phyloP scores from a whole-genome alignment of 1,139 yeast genomes.

The Debaryomyces udenii region DNA sequence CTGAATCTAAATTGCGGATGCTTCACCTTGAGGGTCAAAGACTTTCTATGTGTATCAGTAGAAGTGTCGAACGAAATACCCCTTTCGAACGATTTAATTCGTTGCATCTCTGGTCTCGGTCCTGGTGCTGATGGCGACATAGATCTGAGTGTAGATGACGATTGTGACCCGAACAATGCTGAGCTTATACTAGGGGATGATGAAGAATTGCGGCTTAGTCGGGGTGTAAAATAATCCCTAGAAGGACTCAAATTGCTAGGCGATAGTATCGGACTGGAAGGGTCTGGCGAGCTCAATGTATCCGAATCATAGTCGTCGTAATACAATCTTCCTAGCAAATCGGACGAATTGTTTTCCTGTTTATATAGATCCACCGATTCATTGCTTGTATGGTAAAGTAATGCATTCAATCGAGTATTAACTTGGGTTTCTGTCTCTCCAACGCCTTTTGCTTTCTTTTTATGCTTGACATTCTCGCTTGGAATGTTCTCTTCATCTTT shows the following conservation, averaged over 20 bases:
- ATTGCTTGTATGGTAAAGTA: slow-evolving; percentile 42
- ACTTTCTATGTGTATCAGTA: slow-evolving; percentile 40
- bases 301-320: slow-evolving; percentile 50
- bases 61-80: slow-evolving; percentile 60
- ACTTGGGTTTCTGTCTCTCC: slow-evolving; percentile 38
- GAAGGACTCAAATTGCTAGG: slow-evolving; percentile 13
- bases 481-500: slow-evolving; percentile 5
- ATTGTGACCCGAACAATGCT: slow-evolving; percentile 10
- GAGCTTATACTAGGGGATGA: slow-evolving; percentile 11
- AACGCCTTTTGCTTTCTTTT: slow-evolving; percentile 19
- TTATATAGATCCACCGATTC: slow-evolving; percentile 47
- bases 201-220: slow-evolving; percentile 6
- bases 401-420: slow-evolving; percentile 45
- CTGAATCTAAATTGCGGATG: slow-evolving; percentile 58
- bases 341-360: slow-evolving; percentile 43
- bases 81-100: slow-evolving; percentile 25
- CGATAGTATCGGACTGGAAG: slow-evolving; percentile 21
- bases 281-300: slow-evolving; percentile 25
- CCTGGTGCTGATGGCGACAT: slow-evolving; percentile 6
- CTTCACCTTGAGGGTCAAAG: slow-evolving; percentile 56
- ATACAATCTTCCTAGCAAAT: slow-evolving; percentile 46
- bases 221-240: slow-evolving; percentile 15
- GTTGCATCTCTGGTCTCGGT: slow-evolving; percentile 13
- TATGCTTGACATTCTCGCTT: slow-evolving; percentile 9
- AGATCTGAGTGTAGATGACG: slow-evolving; percentile 10